Evolutionary conservation across 2,329 filamentous ascomycete species (phyloP).

Genomic region (Xylaria sp.): DNA sequence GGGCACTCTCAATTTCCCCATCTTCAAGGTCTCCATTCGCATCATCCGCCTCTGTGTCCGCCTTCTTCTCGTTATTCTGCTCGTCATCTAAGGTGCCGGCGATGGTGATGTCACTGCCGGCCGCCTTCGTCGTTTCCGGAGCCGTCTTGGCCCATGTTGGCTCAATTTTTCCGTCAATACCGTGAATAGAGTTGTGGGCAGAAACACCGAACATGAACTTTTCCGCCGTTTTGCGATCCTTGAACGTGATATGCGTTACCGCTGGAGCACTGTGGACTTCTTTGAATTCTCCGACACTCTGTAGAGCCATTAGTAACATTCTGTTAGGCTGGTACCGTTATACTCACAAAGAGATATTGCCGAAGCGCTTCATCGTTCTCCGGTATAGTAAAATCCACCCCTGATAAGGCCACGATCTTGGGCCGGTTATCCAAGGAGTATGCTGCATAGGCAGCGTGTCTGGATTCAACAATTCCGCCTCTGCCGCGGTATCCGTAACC

Average conservation of each 20-base stretch:
- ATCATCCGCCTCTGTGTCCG: constrained; percentile 25
- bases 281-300: constrained; percentile 68
- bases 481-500: constrained; percentile 55
- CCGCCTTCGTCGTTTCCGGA: constrained; percentile 30
- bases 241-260: constrained; percentile 65
- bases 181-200: constrained; percentile 61
- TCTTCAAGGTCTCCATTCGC: constrained; percentile 35
- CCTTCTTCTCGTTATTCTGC: constrained; percentile 31
- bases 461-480: constrained; percentile 43
- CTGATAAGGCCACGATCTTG: constrained; percentile 68
- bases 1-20: constrained; percentile 33
- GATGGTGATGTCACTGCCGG: constrained; percentile 32
- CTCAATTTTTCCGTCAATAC: constrained; percentile 67
- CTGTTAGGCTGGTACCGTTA: constrained; percentile 3
- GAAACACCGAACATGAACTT: constrained; percentile 65
- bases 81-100: constrained; percentile 33
- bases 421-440: constrained; percentile 80
- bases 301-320: constrained; percentile 35
- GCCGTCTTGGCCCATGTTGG: constrained; percentile 63
- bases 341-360: constrained; percentile 71
- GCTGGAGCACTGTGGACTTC: constrained; percentile 57
- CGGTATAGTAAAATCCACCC: constrained; percentile 65
- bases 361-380: constrained; percentile 72
- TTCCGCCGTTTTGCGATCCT: constrained; percentile 73
- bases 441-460: constrained; percentile 59